Percentiles rank a stretch among this genome's conserved stretches.
Evolutionary conservation across 2,329 filamentous ascomycete species (phyloP).

Genomic region (Pleomassaria siparia): DNA sequence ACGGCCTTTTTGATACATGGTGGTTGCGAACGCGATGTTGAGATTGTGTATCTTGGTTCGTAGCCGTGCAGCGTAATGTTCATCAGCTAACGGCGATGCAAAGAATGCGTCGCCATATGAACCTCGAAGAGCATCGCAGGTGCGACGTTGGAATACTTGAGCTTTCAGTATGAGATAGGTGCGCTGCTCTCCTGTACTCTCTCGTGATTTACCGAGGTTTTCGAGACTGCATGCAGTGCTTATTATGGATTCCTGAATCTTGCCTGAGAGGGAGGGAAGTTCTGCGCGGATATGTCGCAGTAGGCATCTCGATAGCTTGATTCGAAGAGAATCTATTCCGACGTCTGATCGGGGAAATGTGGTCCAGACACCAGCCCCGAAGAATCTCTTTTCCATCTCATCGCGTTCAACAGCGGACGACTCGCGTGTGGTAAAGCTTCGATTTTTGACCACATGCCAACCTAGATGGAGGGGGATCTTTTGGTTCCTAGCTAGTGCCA

Average conservation of each 20-base stretch:
- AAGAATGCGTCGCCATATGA: constrained; percentile 29
- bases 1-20: constrained; percentile 31
- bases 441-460: constrained; percentile 45
- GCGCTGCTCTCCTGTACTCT: constrained; percentile 22
- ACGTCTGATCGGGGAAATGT: constrained; percentile 21
- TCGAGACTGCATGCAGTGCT: constrained; percentile 17
- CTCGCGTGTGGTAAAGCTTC: constrained; percentile 21
- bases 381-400: constrained; percentile 26
- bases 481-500: constrained; percentile 37
- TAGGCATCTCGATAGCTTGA: constrained; percentile 31
- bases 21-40: constrained; percentile 25
- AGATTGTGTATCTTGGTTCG: constrained; percentile 30
- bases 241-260: constrained; percentile 19
- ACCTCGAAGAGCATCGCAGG: constrained; percentile 22
- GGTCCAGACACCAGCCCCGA: constrained; percentile 20
- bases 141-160: constrained; percentile 21
- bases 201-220: constrained; percentile 19
- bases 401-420: constrained; percentile 24
- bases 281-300: constrained; percentile 35
- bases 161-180: constrained; percentile 24
- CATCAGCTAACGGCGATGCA: constrained; percentile 7
- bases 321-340: constrained; percentile 32
- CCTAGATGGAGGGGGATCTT: constrained; percentile 32
- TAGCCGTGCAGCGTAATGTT: constrained; percentile 29
- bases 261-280: constrained; percentile 22